Percentiles rank a stretch among this genome's conserved stretches.
These are phyloP conservation scores for Leccinum rimulosum DNA, from an alignment of 768 basidiomycete species.

Conservation along the genomic window DNA sequence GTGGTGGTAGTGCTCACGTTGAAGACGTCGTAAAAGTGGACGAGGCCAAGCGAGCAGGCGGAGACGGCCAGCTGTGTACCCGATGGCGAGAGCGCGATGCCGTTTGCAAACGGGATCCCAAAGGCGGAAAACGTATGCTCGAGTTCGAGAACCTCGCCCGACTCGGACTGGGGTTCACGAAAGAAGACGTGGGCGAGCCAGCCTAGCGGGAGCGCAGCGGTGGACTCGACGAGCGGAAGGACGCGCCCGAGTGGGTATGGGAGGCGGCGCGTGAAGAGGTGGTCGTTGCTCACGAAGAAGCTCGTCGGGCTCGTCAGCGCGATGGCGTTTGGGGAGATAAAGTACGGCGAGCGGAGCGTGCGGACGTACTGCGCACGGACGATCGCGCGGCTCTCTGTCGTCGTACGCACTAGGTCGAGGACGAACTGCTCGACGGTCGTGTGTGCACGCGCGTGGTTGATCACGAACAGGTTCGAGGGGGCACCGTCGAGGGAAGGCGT, in stretches of 20 bases:
- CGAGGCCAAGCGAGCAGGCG: slow-evolving; percentile 45
- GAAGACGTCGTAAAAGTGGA: slow-evolving; percentile 50
- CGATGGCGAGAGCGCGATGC: slow-evolving; percentile 55
- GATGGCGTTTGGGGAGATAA: slow-evolving; percentile 65
- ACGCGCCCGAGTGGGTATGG: slow-evolving; percentile 47
- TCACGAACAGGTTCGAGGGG: slow-evolving; percentile 56
- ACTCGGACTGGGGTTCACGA: slow-evolving; percentile 15
- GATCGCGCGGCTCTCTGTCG: no score
- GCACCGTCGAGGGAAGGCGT: slow-evolving; percentile 50
- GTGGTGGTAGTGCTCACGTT: slow-evolving; percentile 37
- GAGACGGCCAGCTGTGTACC: slow-evolving; percentile 55
- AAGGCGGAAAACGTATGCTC: slow-evolving; percentile 40
- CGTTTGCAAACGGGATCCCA: slow-evolving; percentile 67
- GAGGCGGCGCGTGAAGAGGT: slow-evolving; percentile 61
- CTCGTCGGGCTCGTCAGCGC: slow-evolving; percentile 63
- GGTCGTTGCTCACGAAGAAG: slow-evolving; percentile 75
- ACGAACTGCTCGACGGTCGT: slow-evolving; percentile 70
- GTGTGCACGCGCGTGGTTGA: slow-evolving; percentile 63
- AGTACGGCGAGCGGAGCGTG: slow-evolving; percentile 56
- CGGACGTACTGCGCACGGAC: slow-evolving; percentile 48
- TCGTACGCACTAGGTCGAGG: slow-evolving; percentile 42
- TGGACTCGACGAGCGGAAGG: slow-evolving; percentile 52
- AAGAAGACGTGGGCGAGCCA: slow-evolving; percentile 59
- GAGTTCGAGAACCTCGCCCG: slow-evolving; percentile 10
- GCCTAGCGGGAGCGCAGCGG: slow-evolving; percentile 54